Evolutionary conservation across 2,329 filamentous ascomycete genomes (phyloP).

Genomic region (Alternaria sp.): DNA sequence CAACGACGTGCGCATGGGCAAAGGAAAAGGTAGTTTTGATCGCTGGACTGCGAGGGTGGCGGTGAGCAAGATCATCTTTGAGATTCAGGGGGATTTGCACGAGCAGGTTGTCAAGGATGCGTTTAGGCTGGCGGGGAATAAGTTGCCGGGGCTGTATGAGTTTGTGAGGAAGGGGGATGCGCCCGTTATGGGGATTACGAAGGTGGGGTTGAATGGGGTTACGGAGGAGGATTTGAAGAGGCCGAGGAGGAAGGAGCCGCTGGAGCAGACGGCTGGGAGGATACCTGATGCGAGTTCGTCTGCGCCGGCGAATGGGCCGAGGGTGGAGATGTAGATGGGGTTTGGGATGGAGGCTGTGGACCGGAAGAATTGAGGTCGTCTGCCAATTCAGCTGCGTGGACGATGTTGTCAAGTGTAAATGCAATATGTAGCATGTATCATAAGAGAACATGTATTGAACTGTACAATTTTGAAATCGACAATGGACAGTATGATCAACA

Average conservation of each 20-base stretch:
- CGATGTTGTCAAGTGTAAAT: neutral
- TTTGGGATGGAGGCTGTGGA: neutral
- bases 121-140: constrained; percentile 91
- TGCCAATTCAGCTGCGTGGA: neutral
- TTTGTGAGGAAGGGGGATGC: constrained; percentile 93
- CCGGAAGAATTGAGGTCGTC: neutral
- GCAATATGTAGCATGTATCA: neutral
- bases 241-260: constrained; percentile 71
- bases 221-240: constrained; percentile 84
- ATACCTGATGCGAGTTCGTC: constrained; percentile 56
- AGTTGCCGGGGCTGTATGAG: constrained; percentile 89
- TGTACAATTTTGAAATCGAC: neutral
- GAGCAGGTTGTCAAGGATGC: constrained; percentile 94
- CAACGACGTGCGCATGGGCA: constrained; percentile 98
- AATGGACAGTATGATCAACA: neutral
- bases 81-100: constrained; percentile 89
- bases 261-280: constrained; percentile 68
- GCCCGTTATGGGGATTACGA: constrained; percentile 89
- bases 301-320: neutral
- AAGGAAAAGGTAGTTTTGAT: constrained; percentile 97
- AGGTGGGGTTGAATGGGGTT: constrained; percentile 74
- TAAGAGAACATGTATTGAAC: neutral
- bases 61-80: constrained; percentile 90
- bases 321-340: constrained; percentile 19
- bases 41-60: constrained; percentile 92